Evolutionary conservation across 108 stramenopile species (phyloP), one percentile per base, ranked within the genome.

Genomic region (Phaeodactylum tricornutum): DNA sequence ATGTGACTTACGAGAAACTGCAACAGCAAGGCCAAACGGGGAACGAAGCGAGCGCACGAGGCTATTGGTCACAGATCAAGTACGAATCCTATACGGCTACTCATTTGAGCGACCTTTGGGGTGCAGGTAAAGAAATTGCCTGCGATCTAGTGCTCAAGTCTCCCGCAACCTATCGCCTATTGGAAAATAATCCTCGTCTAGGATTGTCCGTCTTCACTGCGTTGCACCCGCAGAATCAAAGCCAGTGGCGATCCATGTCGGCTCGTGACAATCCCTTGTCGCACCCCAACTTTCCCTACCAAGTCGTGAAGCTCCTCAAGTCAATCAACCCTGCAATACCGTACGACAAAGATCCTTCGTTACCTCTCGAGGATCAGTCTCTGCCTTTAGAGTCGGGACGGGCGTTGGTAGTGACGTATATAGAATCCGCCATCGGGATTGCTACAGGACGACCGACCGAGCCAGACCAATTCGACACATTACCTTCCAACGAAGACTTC

Each of bases 341-440:
- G 1, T 52, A 62, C 17, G 70, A 61, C 25, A 22, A 29, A 19
- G 29, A 43, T 11, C 11, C 39, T 30, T 35, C 25, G 27, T 11
- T 23, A 4, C 54, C 42, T 11, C 50, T 48, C 4, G 34, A 27
- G 14, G 32, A 50, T 33, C 45, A n/a, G 39, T 50, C 21, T 2
- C 53, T 93, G 28, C 87, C 91, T 23, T 53, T 93, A 43, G 53
- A 81, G 31, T 78, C 86, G 0, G 87, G 91, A 2, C 58, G 79
- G 29, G 86, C 91, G 25, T 50, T 93, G 36, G 84, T 84, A 14
- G 75, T 86, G 11, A 59, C 79, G 1, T 93, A 68, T 29, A 59
- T 93, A 26, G 86, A 87, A 58, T 86, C 91, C 2, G 77, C 86
- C 8, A 66, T 88, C 43, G 91, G 91, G 14, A 85, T 92, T 55